Percentiles rank a stretch among this genome's conserved stretches.
phyloP scores from a whole-genome alignment of 2,329 filamentous ascomycete species.

The Diplodia mutila region DNA sequence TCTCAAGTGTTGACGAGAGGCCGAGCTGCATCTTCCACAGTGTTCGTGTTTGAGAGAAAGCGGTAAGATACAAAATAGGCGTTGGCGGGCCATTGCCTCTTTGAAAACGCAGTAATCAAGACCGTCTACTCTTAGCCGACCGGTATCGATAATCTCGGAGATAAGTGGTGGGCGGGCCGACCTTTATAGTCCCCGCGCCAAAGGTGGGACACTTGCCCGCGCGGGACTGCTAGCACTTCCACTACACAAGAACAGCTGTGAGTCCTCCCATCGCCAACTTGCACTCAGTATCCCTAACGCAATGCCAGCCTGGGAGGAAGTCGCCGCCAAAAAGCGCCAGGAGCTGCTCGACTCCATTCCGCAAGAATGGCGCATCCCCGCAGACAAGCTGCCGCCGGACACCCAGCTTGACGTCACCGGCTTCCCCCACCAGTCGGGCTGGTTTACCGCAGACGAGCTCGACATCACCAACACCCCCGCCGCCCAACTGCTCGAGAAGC shows the following conservation, averaged over 20 bases:
- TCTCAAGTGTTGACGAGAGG: no score
- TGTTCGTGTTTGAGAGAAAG: no score
- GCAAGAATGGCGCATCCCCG: conserved; percentile 24
- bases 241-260: background rate
- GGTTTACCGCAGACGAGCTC: conserved; percentile 60
- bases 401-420: conserved; percentile 59
- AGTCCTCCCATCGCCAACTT: background rate
- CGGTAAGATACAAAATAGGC: no score
- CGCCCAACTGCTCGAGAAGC: conserved; percentile 45
- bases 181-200: no score
- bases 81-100: no score
- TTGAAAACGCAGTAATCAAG: no score
- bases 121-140: no score
- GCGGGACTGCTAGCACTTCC: background rate
- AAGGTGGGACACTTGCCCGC: conserved; percentile 19
- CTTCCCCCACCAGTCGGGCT: conserved; percentile 61
- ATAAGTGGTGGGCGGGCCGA: no score
- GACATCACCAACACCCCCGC: conserved; percentile 53
- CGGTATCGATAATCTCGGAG: no score
- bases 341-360: conserved; percentile 29
- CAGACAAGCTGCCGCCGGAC: conserved; percentile 56
- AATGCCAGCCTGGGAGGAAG: conserved; percentile 36
- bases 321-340: conserved; percentile 39
- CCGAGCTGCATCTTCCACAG: no score
- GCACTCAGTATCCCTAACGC: background rate